Base-by-base conservation (phyloP, 2,329 filamentous ascomycete species). In the Stagonosporopsis rhizophila region DNA sequence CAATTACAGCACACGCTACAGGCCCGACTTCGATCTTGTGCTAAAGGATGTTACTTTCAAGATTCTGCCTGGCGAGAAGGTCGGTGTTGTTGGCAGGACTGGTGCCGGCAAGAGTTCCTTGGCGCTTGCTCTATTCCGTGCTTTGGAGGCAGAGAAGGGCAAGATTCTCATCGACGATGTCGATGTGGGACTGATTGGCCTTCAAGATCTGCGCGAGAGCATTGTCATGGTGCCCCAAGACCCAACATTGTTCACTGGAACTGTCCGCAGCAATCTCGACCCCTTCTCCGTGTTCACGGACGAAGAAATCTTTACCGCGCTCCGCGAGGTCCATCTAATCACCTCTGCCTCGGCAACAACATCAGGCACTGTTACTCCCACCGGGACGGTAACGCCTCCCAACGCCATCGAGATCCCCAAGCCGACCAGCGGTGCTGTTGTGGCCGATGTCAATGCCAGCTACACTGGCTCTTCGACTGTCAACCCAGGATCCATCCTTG, bases 151-250 rank as follows among this genome's bases (percentile, higher is more conserved):
- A 0, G 92, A 96, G 68, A 84, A 86, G 63, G 95, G 95, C 67
- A 91, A 89, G 74, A 96, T 99, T 59, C 72, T 96, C 19, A 91
- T 99, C 50, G 95, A 99, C 65, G 89, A 88, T 60, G 80, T 99
- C n/a, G 91, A 98, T 69, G 92, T 98, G 70, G 88, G 91, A 46
- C 81, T 83, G 60, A 97, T 99, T 61, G 95, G 95, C 6, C 84
- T 99, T n/a, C 90, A 91, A 61, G 94, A 98, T 77, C 81, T 99
- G 67, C 90, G 95, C 52, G 90, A 96, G 78, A 89, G 91, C 42
- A 96, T 99, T 68, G 97, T 96, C 0, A 98, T 99, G 77, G 95
- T 99, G 54, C 95, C 95, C 25, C 95, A 99, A 79, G 95, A 99
- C 72, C 95, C 91, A 51, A 98, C 94, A 0, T 82, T 98, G 0